Conservation (phyloP, 2,329 filamentous ascomycete genomes). For the Monilinia laxa region DNA sequence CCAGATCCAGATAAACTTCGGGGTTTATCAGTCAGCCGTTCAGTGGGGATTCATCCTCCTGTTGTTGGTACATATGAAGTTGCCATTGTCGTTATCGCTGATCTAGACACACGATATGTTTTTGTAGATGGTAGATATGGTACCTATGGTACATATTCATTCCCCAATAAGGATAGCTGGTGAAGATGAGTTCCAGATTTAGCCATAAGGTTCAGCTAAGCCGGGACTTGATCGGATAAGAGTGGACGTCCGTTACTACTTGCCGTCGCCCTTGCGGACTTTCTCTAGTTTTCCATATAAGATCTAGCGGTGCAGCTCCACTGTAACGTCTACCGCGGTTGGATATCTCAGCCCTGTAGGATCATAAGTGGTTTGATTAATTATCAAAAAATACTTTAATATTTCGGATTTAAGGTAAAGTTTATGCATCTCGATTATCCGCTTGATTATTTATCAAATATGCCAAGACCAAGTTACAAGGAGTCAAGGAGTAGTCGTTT, state of each 20-base stretch:
- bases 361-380: not conserved
- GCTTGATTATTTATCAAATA: not conserved
- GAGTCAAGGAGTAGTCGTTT: not conserved
- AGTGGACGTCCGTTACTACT: not conserved
- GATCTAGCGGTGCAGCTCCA: not conserved
- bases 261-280: constrained; percentile 10
- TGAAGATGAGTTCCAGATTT: not conserved
- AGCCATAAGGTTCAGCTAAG: too few species aligned
- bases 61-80: too few species aligned
- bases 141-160: not conserved
- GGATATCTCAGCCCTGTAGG: constrained; percentile 13
- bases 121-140: not conserved
- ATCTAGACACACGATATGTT: not conserved
- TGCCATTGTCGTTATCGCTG: not conserved
- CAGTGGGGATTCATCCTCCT: not conserved
- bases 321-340: not conserved
- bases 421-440: not conserved
- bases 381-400: not conserved
- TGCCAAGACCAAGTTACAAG: too few species aligned
- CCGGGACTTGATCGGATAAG: not conserved
- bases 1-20: not conserved
- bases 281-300: constrained; percentile 9
- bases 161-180: not conserved
- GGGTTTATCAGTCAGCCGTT: not conserved
- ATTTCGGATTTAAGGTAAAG: not conserved